Evolutionary conservation across 805 yeast species (phyloP), one percentile per base, ranked within the genome.

Genomic region (Candida anglica): DNA sequence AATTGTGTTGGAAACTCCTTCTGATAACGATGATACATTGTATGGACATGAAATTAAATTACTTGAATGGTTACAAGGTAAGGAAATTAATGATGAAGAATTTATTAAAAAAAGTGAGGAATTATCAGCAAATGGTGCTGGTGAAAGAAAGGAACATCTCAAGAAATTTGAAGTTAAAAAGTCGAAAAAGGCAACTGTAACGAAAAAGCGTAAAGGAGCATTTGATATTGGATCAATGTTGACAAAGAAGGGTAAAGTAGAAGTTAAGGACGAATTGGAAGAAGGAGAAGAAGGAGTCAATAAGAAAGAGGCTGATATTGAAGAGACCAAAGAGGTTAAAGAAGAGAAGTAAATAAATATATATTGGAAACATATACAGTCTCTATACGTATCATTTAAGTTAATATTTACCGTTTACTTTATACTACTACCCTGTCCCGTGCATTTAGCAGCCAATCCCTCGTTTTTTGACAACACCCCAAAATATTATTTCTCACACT

Each of bases 1-100:
- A 3, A 73, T 89, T 22, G 70, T 93, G 15, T 66, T 93, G 38
- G 98, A 93, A 50, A 89, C 97, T 0, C 98, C 98, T 1, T 36
- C 41, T 28, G 53, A 44, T 14, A 67, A 79, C 27, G 83, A 80
- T 46, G 86, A 81, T 33, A 63, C 74, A 2, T 53, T 69, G 0
- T 83, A 85, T 55, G 94, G 89, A 0, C 83, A 80, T 36, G 97
- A 89, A 56, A 81, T 89, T 43, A 83, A 86, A 46, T 56, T 84
- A 22, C 62, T 93, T 32, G 93, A 87, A 54, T 86, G 94, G 91
- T 61, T 91, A 24, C 75, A 73, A 21, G 94, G 78, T 2, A 73
- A 65, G 35, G 27, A 48, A 5, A 52, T 34, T 1, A 79, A 76
- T 28, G 86, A 83, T 40, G 50, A 57, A 10, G 91, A 82, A 41